These are phyloP conservation scores for Vitis amurensis DNA, from an alignment of 164 flowering plant genomes.

Conservation along the genomic window DNA sequence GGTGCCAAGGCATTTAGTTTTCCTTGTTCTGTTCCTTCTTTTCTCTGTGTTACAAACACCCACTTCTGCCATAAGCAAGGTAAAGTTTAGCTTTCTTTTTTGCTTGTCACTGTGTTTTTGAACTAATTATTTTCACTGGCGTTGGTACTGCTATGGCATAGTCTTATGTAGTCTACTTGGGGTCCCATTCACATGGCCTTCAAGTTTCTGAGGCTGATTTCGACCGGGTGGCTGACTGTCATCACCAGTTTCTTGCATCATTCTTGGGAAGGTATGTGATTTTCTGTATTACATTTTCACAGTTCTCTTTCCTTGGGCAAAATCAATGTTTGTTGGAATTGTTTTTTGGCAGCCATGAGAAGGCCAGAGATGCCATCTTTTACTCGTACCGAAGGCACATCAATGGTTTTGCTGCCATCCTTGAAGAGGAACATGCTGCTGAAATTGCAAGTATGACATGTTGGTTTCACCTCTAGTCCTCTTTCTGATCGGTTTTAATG, in stretches of 20 bases:
- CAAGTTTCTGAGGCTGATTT: slow-evolving; percentile 22
- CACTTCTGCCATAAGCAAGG: slow-evolving; percentile 26
- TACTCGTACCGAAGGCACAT: slow-evolving; percentile 45
- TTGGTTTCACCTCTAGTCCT: not conserved
- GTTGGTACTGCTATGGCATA: slow-evolving; percentile 1
- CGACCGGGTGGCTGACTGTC: slow-evolving; percentile 31
- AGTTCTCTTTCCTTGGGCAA: not conserved
- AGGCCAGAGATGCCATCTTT: slow-evolving; percentile 50
- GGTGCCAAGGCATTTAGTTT: slow-evolving; percentile 6
- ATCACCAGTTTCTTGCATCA: slow-evolving; percentile 43
- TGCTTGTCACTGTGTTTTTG: not conserved
- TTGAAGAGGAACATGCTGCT: slow-evolving; percentile 51
- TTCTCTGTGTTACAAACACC: slow-evolving; percentile 15
- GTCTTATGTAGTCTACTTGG: slow-evolving; percentile 62
- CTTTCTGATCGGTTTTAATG: not conserved
- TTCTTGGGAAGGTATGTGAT: slow-evolving; percentile 44
- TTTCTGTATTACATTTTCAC: not conserved
- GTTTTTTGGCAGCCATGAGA: slow-evolving; percentile 26
- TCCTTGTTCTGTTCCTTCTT: slow-evolving; percentile 1
- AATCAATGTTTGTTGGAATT: not conserved
- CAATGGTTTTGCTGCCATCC: slow-evolving; percentile 64
- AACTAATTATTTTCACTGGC: too few relatives aligned
- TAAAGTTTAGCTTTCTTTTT: not conserved
- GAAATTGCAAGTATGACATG: slow-evolving; percentile 39
- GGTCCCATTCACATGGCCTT: slow-evolving; percentile 39